Percentiles rank a stretch among this genome's conserved stretches.
These are phyloP conservation scores for Ananas comosus DNA, from an alignment of 176 grass and related monocot species.

Conservation along the genomic window DNA sequence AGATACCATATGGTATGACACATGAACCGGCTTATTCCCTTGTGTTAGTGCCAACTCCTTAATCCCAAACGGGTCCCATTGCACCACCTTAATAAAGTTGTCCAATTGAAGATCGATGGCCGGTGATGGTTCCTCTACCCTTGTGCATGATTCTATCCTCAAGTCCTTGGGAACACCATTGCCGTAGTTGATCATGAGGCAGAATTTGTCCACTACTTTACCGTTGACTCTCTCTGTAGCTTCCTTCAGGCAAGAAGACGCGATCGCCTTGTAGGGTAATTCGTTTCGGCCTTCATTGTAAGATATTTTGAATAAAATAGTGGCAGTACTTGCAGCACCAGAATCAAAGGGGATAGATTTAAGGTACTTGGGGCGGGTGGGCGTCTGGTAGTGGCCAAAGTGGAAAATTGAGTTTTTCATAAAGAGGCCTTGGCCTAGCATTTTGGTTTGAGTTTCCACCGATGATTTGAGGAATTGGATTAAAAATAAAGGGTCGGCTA, in stretches of 20 bases:
- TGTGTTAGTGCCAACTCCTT: constrained; percentile 43
- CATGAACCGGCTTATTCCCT: constrained; percentile 50
- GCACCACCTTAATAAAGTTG: neutral
- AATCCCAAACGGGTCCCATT: constrained; percentile 48
- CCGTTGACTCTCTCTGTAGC: constrained; percentile 12
- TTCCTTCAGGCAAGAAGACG: constrained; percentile 27
- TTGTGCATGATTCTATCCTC: constrained; percentile 28
- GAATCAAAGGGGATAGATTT: constrained; percentile 37
- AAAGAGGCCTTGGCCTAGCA: constrained; percentile 20
- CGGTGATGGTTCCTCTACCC: neutral
- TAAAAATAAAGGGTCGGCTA: constrained; percentile 54
- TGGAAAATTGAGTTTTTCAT: constrained; percentile 39
- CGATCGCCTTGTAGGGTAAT: constrained; percentile 22
- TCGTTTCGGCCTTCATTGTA: neutral
- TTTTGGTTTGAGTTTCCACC: constrained; percentile 37
- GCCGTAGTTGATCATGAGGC: constrained; percentile 20
- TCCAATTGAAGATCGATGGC: neutral
- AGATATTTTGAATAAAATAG: constrained; percentile 40
- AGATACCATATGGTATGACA: constrained; percentile 35
- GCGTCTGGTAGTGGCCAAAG: constrained; percentile 42
- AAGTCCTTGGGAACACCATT: neutral
- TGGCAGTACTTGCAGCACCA: neutral
- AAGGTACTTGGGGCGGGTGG: constrained; percentile 15
- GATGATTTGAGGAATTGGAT: constrained; percentile 60
- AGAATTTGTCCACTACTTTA: constrained; percentile 7